Conservation (phyloP, 352 stramenopile species). For the Phytophthora nicotianae region DNA sequence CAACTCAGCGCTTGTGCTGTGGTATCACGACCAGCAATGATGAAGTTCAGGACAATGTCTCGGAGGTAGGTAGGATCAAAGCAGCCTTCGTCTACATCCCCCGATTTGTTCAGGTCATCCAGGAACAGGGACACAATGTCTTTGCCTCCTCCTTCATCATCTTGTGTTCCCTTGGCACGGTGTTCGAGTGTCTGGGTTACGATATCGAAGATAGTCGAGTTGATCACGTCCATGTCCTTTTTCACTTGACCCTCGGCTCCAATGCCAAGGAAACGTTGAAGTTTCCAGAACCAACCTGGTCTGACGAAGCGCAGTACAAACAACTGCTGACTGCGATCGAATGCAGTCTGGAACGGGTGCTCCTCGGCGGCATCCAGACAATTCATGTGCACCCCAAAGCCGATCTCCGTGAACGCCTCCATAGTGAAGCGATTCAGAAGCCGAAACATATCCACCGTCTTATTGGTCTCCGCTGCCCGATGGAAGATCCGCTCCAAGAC, state of each 20-base stretch:
- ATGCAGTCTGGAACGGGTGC: slow-evolving; percentile 56
- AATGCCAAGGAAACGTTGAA: slow-evolving; percentile 37
- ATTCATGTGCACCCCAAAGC: slow-evolving; percentile 56
- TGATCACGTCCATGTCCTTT: slow-evolving; percentile 47
- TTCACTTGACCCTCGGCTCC: slow-evolving; percentile 42
- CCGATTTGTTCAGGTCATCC: slow-evolving; percentile 25
- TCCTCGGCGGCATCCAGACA: slow-evolving; percentile 44
- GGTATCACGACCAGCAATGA: slow-evolving; percentile 83
- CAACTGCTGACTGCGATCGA: slow-evolving; percentile 45
- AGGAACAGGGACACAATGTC: slow-evolving; percentile 65
- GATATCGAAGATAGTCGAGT: slow-evolving; percentile 54
- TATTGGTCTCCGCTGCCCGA: slow-evolving; percentile 13
- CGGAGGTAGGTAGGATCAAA: slow-evolving; percentile 58
- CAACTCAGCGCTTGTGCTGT: slow-evolving; percentile 77
- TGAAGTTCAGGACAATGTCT: slow-evolving; percentile 80
- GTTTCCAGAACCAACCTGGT: slow-evolving; percentile 56
- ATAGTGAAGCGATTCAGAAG: slow-evolving; percentile 57
- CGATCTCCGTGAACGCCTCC: slow-evolving; percentile 60
- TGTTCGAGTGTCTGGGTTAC: slow-evolving; percentile 39
- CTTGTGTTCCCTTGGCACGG: slow-evolving; percentile 8
- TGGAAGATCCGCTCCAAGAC: slow-evolving; percentile 38
- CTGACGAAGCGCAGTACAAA: slow-evolving; percentile 38
- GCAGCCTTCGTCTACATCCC: slow-evolving; percentile 10
- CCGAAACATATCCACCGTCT: slow-evolving; percentile 42
- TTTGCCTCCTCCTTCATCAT: slow-evolving; percentile 8